These are phyloP conservation scores for Samsoniella hepiali DNA, from an alignment of 2,329 filamentous ascomycete species.

Conservation along the genomic window DNA sequence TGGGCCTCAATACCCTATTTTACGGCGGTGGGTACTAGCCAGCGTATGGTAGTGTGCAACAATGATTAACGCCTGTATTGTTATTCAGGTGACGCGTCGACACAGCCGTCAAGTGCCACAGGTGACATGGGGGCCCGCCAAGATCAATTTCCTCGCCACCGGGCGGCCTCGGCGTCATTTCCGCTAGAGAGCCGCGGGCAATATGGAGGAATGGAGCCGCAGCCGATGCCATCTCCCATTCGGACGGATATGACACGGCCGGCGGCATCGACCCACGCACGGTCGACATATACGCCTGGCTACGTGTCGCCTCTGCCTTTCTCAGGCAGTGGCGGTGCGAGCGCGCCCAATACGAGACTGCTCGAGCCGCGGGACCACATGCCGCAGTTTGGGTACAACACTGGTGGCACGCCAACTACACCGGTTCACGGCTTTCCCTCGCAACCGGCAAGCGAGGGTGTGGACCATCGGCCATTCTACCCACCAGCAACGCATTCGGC, in stretches of 20 bases:
- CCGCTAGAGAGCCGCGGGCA: constrained; percentile 4
- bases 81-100: constrained; percentile 8
- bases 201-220: constrained; percentile 4
- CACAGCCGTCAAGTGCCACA: constrained; percentile 11
- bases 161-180: constrained; percentile 9
- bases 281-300: constrained; percentile 1
- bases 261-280: constrained; percentile 1
- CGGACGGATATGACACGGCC: background rate
- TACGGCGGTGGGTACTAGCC: constrained; percentile 16
- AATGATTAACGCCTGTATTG: constrained; percentile 10
- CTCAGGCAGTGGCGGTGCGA: background rate
- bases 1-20: constrained; percentile 16
- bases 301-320: background rate
- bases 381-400: constrained; percentile 6
- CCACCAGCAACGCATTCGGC: background rate
- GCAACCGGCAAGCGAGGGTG: background rate
- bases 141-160: constrained; percentile 9
- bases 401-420: background rate
- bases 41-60: constrained; percentile 1
- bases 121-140: constrained; percentile 8
- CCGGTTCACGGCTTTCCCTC: background rate
- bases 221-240: constrained; percentile 9
- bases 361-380: constrained; percentile 5
- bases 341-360: background rate
- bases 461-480: constrained; percentile 3